phyloP scores from a whole-genome alignment of 176 grass and related monocot species.

The Paspalum vaginatum region DNA sequence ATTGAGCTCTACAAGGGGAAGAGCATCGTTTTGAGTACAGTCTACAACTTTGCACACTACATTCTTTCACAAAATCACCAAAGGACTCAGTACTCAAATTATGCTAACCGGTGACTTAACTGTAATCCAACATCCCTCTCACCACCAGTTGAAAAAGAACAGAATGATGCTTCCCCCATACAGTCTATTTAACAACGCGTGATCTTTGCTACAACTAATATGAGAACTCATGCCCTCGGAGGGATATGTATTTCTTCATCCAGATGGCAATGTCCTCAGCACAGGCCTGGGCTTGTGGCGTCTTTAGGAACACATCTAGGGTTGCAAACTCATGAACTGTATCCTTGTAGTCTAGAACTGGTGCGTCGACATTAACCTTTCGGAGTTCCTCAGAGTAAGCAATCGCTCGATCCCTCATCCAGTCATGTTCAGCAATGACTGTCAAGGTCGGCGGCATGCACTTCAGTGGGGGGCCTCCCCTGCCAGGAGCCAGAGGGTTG shows the following conservation, averaged over 20 bases:
- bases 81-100: conserved; percentile 38
- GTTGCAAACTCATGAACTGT: conserved; percentile 86
- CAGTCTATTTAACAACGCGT: conserved; percentile 45
- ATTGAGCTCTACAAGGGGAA: conserved; percentile 59
- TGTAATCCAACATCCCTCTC: conserved; percentile 38
- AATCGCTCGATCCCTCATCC: conserved; percentile 93
- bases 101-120: conserved; percentile 24
- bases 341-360: conserved; percentile 91
- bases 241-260: conserved; percentile 96
- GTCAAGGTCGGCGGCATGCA: conserved; percentile 87
- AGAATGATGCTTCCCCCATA: conserved; percentile 36
- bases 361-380: conserved; percentile 87
- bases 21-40: conserved; percentile 43
- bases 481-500: conserved; percentile 63
- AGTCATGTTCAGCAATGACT: conserved; percentile 90
- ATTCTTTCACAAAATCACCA: conserved; percentile 46
- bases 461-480: conserved; percentile 66
- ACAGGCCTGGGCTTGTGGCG: conserved; percentile 83
- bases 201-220: conserved; percentile 66
- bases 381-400: conserved; percentile 91
- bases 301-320: conserved; percentile 87
- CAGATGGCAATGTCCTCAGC: conserved; percentile 91
- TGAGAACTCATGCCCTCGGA: conserved; percentile 86
- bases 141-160: conserved; percentile 46
- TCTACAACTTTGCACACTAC: conserved; percentile 62